A percentile compares a stretch with the other conserved stretches of the same genome.
phyloP scores from a whole-genome alignment of 192 early-diverging fungal species.

The Linnemannia zychae region DNA sequence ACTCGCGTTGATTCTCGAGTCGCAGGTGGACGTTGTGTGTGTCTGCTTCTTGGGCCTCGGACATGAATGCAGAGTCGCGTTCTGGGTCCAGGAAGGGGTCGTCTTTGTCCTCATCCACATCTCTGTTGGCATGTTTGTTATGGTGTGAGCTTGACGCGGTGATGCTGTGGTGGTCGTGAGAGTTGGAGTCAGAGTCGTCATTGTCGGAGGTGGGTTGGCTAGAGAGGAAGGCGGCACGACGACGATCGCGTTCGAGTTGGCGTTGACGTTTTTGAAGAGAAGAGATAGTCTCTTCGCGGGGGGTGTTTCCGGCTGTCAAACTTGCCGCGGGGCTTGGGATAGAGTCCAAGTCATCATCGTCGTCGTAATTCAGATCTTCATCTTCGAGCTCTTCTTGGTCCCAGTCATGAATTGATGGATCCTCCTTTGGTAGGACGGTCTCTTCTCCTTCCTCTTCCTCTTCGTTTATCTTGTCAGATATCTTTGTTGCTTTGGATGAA shows the following conservation, averaged over 20 bases:
- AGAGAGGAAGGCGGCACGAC: neutral
- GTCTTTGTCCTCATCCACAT: neutral
- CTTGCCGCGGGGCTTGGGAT: neutral
- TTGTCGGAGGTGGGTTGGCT: neutral
- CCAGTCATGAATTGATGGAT: slow-evolving; percentile 50
- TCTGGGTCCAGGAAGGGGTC: slow-evolving; percentile 36
- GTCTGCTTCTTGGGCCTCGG: slow-evolving; percentile 40
- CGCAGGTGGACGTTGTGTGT: slow-evolving; percentile 43
- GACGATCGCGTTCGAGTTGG: neutral
- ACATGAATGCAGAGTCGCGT: slow-evolving; percentile 34
- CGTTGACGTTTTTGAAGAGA: neutral
- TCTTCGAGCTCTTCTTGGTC: slow-evolving; percentile 53
- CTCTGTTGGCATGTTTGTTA: neutral
- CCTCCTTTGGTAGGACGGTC: slow-evolving; percentile 31
- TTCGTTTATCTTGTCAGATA: neutral
- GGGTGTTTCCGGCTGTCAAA: neutral
- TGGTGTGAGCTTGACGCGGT: too few species aligned
- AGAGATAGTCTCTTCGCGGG: neutral
- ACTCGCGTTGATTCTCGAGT: slow-evolving; percentile 49
- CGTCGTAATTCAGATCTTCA: slow-evolving; percentile 21
- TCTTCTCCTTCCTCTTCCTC: slow-evolving; percentile 2
- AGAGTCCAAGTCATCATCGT: slow-evolving; percentile 25
- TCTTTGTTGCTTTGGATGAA: neutral
- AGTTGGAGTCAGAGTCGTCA: neutral
- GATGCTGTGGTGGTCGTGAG: too few species aligned